A percentile compares a stretch with the other conserved stretches of the same genome.
phyloP scores from a whole-genome alignment of 2,329 filamentous ascomycete genomes.

The Blumeria graminis region DNA sequence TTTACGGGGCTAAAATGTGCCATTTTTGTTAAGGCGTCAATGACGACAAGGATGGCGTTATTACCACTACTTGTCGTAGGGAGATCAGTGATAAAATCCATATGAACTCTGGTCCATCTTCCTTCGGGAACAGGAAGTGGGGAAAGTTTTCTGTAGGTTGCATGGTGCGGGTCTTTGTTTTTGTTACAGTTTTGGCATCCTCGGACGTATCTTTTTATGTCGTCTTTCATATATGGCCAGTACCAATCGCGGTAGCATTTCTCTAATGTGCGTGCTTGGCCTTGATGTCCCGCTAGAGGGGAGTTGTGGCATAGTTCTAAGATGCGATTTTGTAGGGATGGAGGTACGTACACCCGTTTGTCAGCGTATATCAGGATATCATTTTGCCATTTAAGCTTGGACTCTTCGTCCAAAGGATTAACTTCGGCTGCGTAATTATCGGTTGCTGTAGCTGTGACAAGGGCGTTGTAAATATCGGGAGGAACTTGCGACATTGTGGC shows the following conservation, averaged over 20 bases:
- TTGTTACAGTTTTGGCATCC: neutral
- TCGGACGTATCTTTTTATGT: neutral
- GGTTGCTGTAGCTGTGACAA: neutral
- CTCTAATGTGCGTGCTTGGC: neutral
- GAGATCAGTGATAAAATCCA: neutral
- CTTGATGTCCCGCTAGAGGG: neutral
- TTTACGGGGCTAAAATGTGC: no score
- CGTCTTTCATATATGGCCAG: neutral
- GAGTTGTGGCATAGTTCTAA: neutral
- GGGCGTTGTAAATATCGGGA: neutral
- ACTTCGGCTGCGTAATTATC: neutral
- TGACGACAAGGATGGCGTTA: neutral
- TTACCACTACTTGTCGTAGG: neutral
- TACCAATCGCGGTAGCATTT: neutral
- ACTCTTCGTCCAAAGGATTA: neutral
- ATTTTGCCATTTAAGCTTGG: no score
- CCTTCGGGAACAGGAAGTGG: neutral
- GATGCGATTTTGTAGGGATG: neutral
- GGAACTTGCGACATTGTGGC: no score
- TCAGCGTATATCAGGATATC: neutral
- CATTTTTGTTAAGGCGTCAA: neutral
- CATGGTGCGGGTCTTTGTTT: neutral
- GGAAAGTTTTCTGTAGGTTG: neutral
- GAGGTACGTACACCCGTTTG: neutral
- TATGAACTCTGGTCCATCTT: neutral